These are phyloP conservation scores for Neurospora terricola DNA, from an alignment of 495 filamentous ascomycete genomes.

Conservation along the genomic window DNA sequence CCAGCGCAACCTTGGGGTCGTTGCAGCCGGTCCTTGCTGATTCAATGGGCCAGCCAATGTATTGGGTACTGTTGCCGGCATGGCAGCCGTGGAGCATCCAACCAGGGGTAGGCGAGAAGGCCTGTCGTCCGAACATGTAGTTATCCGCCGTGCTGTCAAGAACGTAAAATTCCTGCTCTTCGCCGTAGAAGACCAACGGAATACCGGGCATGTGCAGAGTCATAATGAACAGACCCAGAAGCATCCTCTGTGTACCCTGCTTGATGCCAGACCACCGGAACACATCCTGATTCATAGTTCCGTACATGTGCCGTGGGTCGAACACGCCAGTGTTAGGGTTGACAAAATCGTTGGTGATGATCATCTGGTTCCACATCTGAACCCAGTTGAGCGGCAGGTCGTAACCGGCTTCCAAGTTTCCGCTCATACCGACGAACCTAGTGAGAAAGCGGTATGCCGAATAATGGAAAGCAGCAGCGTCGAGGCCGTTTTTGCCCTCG, in stretches of 20 bases:
- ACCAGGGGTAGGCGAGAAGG: constrained; percentile 54
- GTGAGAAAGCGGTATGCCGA: constrained; percentile 59
- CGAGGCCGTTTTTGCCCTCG: constrained; percentile 43
- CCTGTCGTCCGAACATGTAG: constrained; percentile 59
- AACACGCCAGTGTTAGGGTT: constrained; percentile 59
- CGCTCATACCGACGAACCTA: constrained; percentile 56
- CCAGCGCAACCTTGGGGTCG: constrained; percentile 58
- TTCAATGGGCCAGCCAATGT: constrained; percentile 49
- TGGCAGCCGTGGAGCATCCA: constrained; percentile 66
- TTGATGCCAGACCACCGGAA: constrained; percentile 61
- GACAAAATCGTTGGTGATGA: constrained; percentile 53
- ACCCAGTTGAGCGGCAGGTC: constrained; percentile 52
- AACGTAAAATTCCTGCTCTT: constrained; percentile 61
- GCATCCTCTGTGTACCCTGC: constrained; percentile 48
- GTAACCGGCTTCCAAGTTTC: constrained; percentile 48
- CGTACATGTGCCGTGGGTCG: constrained; percentile 63
- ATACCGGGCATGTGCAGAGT: constrained; percentile 58
- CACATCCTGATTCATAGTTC: constrained; percentile 61
- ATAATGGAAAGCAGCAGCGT: constrained; percentile 62
- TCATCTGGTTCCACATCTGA: constrained; percentile 50
- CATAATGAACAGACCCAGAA: constrained; percentile 54
- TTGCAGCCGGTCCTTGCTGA: constrained; percentile 47
- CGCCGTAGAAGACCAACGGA: constrained; percentile 55
- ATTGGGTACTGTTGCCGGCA: constrained; percentile 40
- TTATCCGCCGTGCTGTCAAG: constrained; percentile 57